phyloP scores from a whole-genome alignment of 2,329 filamentous ascomycete genomes.

The Botryosphaeria agaves region DNA sequence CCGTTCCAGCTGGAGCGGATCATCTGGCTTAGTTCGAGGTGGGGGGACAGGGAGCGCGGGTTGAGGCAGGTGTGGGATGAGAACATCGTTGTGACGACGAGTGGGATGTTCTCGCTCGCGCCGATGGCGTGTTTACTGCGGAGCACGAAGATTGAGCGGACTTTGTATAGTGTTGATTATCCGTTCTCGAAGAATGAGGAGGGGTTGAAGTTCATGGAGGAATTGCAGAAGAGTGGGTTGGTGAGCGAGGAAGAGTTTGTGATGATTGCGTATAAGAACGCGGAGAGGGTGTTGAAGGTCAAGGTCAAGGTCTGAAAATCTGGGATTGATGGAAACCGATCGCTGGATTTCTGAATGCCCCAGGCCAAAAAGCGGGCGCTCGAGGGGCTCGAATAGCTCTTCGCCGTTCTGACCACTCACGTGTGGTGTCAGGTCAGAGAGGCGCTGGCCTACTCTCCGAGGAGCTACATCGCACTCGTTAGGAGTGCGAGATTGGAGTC shows the following conservation, averaged over 20 bases:
- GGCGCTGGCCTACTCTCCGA: too few relatives aligned
- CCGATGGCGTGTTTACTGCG: constrained; percentile 27
- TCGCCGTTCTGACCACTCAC: too few relatives aligned
- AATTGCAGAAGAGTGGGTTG: constrained; percentile 31
- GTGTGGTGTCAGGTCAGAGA: too few relatives aligned
- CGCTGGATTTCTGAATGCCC: too few relatives aligned
- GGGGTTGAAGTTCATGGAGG: constrained; percentile 29
- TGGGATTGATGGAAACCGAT: too few relatives aligned
- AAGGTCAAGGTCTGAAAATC: neutral
- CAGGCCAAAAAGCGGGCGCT: too few relatives aligned
- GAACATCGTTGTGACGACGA: constrained; percentile 42
- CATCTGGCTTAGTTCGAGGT: constrained; percentile 8
- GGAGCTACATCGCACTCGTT: too few relatives aligned
- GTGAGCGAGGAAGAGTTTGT: constrained; percentile 32
- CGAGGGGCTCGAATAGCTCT: too few relatives aligned
- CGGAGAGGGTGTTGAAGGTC: constrained; percentile 22
- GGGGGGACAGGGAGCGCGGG: constrained; percentile 14
- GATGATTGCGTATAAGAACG: constrained; percentile 32
- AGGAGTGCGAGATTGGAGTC: too few relatives aligned
- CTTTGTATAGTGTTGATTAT: constrained; percentile 41
- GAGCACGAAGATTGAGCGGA: constrained; percentile 29
- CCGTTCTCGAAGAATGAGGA: constrained; percentile 34
- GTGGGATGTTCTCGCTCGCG: constrained; percentile 32
- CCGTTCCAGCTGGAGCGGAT: constrained; percentile 37
- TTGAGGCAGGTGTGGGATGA: constrained; percentile 35